These are phyloP conservation scores for Penicillium sp. DNA, from an alignment of 2,329 filamentous ascomycete species.

Conservation along the genomic window DNA sequence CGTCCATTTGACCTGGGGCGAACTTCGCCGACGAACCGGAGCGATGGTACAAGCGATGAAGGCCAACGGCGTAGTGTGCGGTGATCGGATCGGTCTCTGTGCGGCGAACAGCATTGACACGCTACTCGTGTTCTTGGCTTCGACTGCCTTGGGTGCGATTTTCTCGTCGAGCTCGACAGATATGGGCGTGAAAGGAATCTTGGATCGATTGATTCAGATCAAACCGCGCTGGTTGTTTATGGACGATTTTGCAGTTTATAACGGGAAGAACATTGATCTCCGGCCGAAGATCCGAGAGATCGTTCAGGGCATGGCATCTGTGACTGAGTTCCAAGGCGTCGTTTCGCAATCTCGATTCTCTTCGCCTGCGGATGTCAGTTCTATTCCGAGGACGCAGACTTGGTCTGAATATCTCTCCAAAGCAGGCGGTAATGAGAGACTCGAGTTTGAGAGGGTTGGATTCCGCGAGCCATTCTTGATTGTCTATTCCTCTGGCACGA, in stretches of 20 bases:
- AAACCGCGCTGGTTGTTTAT: slow-evolving; percentile 79
- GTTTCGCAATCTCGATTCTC: slow-evolving; percentile 15
- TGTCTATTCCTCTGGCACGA: slow-evolving; percentile 78
- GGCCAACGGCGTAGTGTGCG: slow-evolving; percentile 64
- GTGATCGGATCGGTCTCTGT: slow-evolving; percentile 75
- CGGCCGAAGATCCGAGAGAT: slow-evolving; percentile 70
- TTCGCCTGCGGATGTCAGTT: slow-evolving; percentile 12
- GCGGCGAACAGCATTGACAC: slow-evolving; percentile 76
- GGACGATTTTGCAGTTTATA: slow-evolving; percentile 78
- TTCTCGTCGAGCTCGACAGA: slow-evolving; percentile 79
- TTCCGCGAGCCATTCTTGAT: slow-evolving; percentile 78
- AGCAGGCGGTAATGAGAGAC: slow-evolving; percentile 28
- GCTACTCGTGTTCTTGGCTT: slow-evolving; percentile 68
- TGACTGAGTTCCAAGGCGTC: slow-evolving; percentile 59
- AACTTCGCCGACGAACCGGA: slow-evolving; percentile 62
- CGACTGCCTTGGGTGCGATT: slow-evolving; percentile 69
- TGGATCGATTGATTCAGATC: slow-evolving; percentile 75
- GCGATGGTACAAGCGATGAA: slow-evolving; percentile 67
- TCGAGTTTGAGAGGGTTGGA: slow-evolving; percentile 60
- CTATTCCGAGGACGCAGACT: slow-evolving; percentile 8
- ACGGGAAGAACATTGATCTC: slow-evolving; percentile 73
- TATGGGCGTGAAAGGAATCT: slow-evolving; percentile 76
- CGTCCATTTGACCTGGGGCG: slow-evolving; percentile 64
- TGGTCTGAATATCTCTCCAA: slow-evolving; percentile 11
- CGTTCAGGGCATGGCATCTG: slow-evolving; percentile 61